Percentiles rank a stretch among this genome's conserved stretches.
Conservation (phyloP, 1,139 yeast genomes). For the Pichia sp. region DNA sequence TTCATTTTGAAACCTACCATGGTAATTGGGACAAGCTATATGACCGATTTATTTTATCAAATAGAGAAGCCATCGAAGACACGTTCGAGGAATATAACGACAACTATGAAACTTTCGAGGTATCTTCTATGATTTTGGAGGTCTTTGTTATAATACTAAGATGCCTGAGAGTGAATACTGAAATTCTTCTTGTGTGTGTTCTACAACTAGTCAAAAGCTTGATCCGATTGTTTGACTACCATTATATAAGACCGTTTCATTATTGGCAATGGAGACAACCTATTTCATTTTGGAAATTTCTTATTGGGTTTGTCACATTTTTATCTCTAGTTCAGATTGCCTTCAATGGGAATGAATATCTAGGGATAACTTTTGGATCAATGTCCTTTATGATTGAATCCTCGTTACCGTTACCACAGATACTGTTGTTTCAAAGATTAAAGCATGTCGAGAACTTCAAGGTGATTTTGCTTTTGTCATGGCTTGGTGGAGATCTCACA, state of each 20-base stretch:
- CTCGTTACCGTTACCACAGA: conserved; percentile 84
- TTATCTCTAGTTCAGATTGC: conserved; percentile 44
- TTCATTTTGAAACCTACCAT: conserved; percentile 36
- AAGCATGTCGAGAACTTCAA: conserved; percentile 77
- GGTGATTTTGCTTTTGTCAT: conserved; percentile 65
- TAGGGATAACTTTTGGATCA: conserved; percentile 62
- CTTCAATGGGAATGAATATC: conserved; percentile 38
- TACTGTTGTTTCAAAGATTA: conserved; percentile 62
- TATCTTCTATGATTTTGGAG: conserved; percentile 7
- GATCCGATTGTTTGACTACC: conserved; percentile 63
- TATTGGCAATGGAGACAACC: conserved; percentile 88
- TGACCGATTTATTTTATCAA: conserved; percentile 18
- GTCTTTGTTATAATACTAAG: conserved; percentile 11
- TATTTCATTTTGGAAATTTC: conserved; percentile 60
- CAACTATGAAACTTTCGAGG: conserved; percentile 1
- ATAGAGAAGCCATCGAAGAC: conserved; percentile 15
- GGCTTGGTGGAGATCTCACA: conserved; percentile 86
- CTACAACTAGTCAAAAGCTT: conserved; percentile 31
- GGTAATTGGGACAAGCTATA: conserved; percentile 21
- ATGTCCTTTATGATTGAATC: conserved; percentile 74
- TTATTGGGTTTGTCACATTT: conserved; percentile 42
- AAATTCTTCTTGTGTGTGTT: conserved; percentile 24
- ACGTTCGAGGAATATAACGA: conserved; percentile 14
- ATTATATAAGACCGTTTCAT: conserved; percentile 55
- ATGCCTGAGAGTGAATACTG: conserved; percentile 13